Conservation (phyloP, 768 basidiomycete species). For the Pleurotus tuoliensis region DNA sequence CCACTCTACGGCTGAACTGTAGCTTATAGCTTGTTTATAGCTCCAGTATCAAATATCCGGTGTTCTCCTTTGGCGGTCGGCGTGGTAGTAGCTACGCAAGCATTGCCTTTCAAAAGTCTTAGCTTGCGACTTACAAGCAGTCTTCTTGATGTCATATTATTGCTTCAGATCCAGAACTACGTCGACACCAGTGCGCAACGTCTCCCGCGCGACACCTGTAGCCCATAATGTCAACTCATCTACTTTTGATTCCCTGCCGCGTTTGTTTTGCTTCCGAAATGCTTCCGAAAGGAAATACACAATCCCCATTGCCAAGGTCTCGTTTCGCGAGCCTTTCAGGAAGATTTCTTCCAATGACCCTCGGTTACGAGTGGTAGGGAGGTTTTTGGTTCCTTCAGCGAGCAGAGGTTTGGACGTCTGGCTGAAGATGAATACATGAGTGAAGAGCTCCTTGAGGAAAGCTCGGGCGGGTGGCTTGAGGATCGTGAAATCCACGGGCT, state of each 20-base stretch:
- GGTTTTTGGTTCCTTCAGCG: slow-evolving; percentile 26
- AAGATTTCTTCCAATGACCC: slow-evolving; percentile 73
- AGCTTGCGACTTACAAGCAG: neutral
- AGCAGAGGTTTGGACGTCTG: slow-evolving; percentile 72
- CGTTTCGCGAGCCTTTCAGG: slow-evolving; percentile 63
- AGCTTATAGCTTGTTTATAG: slow-evolving; percentile 32
- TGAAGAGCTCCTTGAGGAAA: slow-evolving; percentile 73
- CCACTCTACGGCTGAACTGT: neutral
- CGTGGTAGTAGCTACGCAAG: slow-evolving; percentile 68
- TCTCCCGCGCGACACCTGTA: slow-evolving; percentile 61
- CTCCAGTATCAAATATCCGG: slow-evolving; percentile 69
- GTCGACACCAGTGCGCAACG: slow-evolving; percentile 62
- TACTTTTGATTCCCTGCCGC: slow-evolving; percentile 29
- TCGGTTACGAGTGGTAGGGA: slow-evolving; percentile 47
- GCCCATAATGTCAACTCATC: slow-evolving; percentile 63
- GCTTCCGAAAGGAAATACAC: slow-evolving; percentile 60
- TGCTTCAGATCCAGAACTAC: slow-evolving; percentile 34
- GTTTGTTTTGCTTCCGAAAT: slow-evolving; percentile 26
- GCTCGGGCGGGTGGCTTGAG: slow-evolving; percentile 58
- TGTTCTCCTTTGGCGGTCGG: slow-evolving; percentile 73
- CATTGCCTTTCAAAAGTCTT: slow-evolving; percentile 59
- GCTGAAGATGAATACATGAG: slow-evolving; percentile 65
- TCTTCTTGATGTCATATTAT: neutral
- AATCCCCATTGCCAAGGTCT: slow-evolving; percentile 70
- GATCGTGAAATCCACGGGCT: slow-evolving; percentile 86